phyloP scores from a whole-genome alignment of 2,329 filamentous ascomycete genomes.

The Didymosphaeria variabile region DNA sequence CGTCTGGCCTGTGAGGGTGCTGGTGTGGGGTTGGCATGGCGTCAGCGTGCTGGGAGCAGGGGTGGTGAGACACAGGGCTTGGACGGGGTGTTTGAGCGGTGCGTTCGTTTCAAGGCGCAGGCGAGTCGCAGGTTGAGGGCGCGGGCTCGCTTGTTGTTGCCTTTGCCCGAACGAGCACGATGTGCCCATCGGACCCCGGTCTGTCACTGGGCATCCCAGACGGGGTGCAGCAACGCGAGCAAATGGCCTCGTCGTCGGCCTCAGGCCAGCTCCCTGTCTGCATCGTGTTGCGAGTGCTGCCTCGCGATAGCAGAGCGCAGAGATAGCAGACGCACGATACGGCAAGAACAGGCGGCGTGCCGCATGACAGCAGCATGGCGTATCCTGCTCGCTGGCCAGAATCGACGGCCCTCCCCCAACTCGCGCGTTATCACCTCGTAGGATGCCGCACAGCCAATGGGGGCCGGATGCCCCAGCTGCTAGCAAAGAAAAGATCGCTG shows the following conservation, averaged over 20 bases:
- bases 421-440: not conserved
- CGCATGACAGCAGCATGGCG: conserved; percentile 13
- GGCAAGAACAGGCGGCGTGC: not conserved
- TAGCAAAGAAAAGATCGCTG: conserved; percentile 9
- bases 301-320: not conserved
- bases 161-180: conserved; percentile 9
- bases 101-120: conserved; percentile 9
- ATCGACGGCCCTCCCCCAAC: not conserved
- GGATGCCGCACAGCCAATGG: conserved; percentile 10
- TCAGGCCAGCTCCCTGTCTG: not conserved
- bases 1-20: too few species aligned
- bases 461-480: not conserved
- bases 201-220: not conserved
- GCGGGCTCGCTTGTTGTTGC: not conserved
- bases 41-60: conserved; percentile 6
- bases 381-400: not conserved
- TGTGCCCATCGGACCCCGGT: not conserved
- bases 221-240: conserved; percentile 1
- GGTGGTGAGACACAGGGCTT: conserved; percentile 2
- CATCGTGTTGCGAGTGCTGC: not conserved
- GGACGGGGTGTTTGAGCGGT: conserved; percentile 13
- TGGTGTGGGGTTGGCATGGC: conserved; percentile 7
- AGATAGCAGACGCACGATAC: not conserved
- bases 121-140: conserved; percentile 13
- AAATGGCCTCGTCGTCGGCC: not conserved